Evolutionary conservation across 1,139 yeast genomes (phyloP).

Genomic region (Arxiozyma heterogenica): DNA sequence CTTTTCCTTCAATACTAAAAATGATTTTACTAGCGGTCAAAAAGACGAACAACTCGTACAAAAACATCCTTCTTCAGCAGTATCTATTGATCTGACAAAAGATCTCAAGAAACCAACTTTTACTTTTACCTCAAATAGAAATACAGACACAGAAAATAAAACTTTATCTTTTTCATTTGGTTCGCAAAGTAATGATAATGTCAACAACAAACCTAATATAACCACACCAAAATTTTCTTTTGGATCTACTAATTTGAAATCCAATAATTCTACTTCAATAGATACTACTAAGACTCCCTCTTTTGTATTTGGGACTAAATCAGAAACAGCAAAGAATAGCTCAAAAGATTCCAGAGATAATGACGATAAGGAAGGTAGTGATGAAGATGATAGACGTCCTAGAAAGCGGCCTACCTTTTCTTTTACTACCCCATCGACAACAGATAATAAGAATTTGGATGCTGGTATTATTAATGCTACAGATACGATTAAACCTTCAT

Average conservation of each 20-base stretch:
- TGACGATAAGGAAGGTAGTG: background rate
- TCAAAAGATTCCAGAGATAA: background rate
- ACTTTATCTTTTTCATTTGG: constrained; percentile 5
- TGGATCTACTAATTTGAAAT: background rate
- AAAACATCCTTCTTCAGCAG: constrained; percentile 7
- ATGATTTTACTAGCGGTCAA: constrained; percentile 3
- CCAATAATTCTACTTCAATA: background rate
- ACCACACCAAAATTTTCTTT: background rate
- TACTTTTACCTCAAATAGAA: constrained; percentile 7
- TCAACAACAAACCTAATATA: background rate
- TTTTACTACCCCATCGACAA: constrained; percentile 1
- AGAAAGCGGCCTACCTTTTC: constrained; percentile 8
- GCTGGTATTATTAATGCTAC: background rate
- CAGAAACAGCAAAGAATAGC: background rate
- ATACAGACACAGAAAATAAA: background rate
- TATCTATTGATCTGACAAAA: constrained; percentile 5
- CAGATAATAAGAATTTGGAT: background rate
- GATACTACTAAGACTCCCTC: constrained; percentile 7
- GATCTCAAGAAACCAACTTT: constrained; percentile 7
- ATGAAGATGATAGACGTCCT: constrained; percentile 1
- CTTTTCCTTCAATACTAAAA: background rate
- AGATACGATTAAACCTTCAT: constrained; percentile 5
- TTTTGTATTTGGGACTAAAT: constrained; percentile 10
- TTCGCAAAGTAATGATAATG: background rate
- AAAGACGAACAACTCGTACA: constrained; percentile 7